A percentile compares a stretch with the other conserved stretches of the same genome.
Evolutionary conservation across 2,329 filamentous ascomycete genomes (phyloP).

Genomic region (Ophiostoma ips): DNA sequence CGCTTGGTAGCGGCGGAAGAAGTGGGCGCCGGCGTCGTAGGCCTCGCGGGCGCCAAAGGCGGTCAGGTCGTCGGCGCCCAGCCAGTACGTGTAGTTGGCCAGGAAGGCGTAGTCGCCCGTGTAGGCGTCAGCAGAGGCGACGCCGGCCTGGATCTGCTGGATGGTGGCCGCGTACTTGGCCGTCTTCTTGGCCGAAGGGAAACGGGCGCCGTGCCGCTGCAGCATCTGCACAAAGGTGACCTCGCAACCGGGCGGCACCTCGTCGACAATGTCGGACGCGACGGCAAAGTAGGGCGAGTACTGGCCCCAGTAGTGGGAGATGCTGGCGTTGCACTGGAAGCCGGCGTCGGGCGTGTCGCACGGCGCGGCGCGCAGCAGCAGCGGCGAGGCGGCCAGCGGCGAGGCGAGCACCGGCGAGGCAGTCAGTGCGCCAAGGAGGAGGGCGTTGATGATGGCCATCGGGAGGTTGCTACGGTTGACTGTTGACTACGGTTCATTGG

Average conservation of each 20-base stretch:
- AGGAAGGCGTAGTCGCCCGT: constrained; percentile 58
- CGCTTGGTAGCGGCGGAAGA: constrained; percentile 56
- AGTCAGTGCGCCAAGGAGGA: too few species aligned
- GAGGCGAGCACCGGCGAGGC: too few species aligned
- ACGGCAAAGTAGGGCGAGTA: constrained; percentile 78
- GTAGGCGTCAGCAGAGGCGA: constrained; percentile 36
- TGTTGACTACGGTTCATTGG: too few species aligned
- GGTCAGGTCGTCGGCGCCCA: constrained; percentile 41
- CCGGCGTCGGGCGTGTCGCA: constrained; percentile 43
- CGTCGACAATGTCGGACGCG: constrained; percentile 30
- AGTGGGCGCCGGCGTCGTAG: constrained; percentile 60
- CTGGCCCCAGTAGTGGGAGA: constrained; percentile 67
- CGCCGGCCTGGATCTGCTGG: constrained; percentile 54
- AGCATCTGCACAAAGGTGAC: constrained; percentile 67
- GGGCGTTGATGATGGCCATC: too few species aligned
- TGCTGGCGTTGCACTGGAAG: constrained; percentile 46
- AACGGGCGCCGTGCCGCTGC: constrained; percentile 71
- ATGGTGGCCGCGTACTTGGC: constrained; percentile 49
- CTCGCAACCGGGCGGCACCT: constrained; percentile 49
- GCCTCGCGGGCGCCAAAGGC: constrained; percentile 54
- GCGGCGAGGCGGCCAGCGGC: too few species aligned
- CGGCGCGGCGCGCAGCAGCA: background rate
- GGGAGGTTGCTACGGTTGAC: too few species aligned
- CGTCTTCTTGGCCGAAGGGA: constrained; percentile 46
- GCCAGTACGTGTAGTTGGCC: constrained; percentile 52